Evolutionary conservation across 495 filamentous ascomycete species (phyloP).

Genomic region (Penicillium verhagenii): DNA sequence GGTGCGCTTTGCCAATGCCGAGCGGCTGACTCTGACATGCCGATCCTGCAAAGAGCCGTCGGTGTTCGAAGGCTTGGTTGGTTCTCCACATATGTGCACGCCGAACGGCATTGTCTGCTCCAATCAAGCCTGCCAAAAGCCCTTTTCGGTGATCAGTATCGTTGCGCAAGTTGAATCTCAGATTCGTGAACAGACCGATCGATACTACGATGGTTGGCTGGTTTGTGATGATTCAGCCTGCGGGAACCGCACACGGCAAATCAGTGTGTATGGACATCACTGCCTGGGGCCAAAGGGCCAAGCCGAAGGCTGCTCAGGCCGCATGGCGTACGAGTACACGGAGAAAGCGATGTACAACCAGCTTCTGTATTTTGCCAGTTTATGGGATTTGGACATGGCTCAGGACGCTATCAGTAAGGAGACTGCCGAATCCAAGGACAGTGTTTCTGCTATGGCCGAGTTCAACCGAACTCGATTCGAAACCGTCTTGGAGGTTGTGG

Average conservation of each 20-base stretch:
- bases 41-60: constrained; percentile 70
- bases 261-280: constrained; percentile 85
- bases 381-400: constrained; percentile 90
- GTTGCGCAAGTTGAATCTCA: constrained; percentile 84
- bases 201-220: constrained; percentile 91
- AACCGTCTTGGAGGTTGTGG: constrained; percentile 74
- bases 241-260: constrained; percentile 83
- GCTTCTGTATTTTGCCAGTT: constrained; percentile 76
- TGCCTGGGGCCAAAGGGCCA: constrained; percentile 86
- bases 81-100: constrained; percentile 57
- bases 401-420: constrained; percentile 50
- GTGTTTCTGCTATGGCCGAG: constrained; percentile 66
- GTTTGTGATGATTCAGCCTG: constrained; percentile 86
- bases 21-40: constrained; percentile 74
- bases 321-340: constrained; percentile 84
- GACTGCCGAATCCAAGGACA: constrained; percentile 54
- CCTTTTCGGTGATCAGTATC: constrained; percentile 68
- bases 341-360: constrained; percentile 94
- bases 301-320: constrained; percentile 76
- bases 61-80: constrained; percentile 70
- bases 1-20: constrained; percentile 76
- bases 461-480: constrained; percentile 76
- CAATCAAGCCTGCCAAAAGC: constrained; percentile 55
- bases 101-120: constrained; percentile 74
- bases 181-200: constrained; percentile 70